Evolutionary conservation across 495 filamentous ascomycete genomes (phyloP).

Genomic region (Parmelia sp.): DNA sequence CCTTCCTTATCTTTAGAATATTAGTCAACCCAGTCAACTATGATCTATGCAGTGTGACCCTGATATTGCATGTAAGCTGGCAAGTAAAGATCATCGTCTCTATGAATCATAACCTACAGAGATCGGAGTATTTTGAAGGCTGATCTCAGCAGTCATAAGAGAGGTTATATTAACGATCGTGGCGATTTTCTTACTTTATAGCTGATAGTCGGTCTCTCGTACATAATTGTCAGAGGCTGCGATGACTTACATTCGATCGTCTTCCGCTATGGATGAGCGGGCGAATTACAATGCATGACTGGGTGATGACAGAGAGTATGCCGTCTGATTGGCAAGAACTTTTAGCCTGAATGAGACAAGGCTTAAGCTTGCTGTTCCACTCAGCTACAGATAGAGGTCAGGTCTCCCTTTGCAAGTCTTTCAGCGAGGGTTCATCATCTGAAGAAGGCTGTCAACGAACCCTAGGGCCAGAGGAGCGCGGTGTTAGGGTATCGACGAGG

Average conservation of each 20-base stretch:
- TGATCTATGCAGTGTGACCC: too few relatives aligned
- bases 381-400: not conserved
- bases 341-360: not conserved
- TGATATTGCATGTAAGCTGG: not conserved
- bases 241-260: not conserved
- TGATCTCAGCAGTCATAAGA: not conserved
- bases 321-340: not conserved
- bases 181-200: too few relatives aligned
- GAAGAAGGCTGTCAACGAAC: not conserved
- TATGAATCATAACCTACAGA: not conserved
- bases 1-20: too few relatives aligned
- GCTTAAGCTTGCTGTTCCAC: not conserved
- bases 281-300: not conserved
- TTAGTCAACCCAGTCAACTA: too few relatives aligned
- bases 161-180: too few relatives aligned
- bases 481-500: not conserved
- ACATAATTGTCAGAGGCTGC: not conserved
- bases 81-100: not conserved
- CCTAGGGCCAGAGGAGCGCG: not conserved
- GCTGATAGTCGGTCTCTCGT: not conserved
- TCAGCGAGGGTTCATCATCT: not conserved
- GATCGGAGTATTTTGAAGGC: not conserved
- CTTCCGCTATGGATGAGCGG: not conserved
- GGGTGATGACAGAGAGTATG: not conserved
- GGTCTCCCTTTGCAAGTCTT: not conserved